Evolutionary conservation across 495 filamentous ascomycete species (phyloP), one percentile per base, ranked within the genome.

Genomic region (Xylaria bambusicola): DNA sequence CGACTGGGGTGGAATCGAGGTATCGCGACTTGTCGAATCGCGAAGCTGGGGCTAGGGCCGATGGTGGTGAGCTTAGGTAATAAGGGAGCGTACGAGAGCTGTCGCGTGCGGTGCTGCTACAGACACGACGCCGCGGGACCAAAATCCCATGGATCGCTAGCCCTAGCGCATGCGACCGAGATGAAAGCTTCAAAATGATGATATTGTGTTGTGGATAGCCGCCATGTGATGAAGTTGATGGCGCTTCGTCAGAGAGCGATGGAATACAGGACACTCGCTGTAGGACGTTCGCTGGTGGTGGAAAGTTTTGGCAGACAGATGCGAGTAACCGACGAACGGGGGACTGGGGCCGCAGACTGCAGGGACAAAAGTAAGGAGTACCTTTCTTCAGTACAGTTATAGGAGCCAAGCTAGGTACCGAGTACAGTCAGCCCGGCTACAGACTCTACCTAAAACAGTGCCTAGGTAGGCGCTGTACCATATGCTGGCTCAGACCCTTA

Each of bases 41-140:
- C 50, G 58, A 60, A 47, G 56, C 62, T 61, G 35, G 10, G 33
- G 2, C 36, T 54, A 31, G 45, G 46, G n/a, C 20, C 27, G 18
- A 21, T 1, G 35, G 35, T 2, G 26, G n/a, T 26, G 42, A 41
- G 26, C 15, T 26, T n/a, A 15, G 24, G 33, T 12, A 40, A 50
- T n/a, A 51, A 23, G 58, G 20, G 40, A 42, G 27, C 49, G 62
- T 33, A 51, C 62, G 53, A 52, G 60, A 58, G 67, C 66, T 48
- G 75, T 75, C 77, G 77, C 78, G 78, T 69, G 69, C 71, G 62
- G 78, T 69, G 69, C 71, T 61, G 60, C 61, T 57, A 71, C 57
- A 65, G 67, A 69, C 74, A 75, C 71, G 66, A 66, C 72, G 73
- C 74, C 65, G 70, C 73, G 73, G 61, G 68, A 63, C 59, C 59